Base-by-base conservation (phyloP, 495 filamentous ascomycete genomes). In the Penicillium ochrochloron region DNA sequence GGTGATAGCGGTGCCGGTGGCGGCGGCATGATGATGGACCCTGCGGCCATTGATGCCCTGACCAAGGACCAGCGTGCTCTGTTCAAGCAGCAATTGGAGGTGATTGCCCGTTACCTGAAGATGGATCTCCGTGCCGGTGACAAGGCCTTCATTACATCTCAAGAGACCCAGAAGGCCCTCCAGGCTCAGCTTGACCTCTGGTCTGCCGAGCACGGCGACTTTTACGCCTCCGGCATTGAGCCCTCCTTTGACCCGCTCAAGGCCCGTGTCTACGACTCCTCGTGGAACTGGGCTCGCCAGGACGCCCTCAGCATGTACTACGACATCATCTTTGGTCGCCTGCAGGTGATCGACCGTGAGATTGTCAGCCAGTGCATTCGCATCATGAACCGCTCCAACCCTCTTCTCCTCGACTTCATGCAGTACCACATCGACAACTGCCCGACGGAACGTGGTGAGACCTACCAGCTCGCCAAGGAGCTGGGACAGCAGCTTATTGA, bases 351-450 rank as follows among this genome's bases (percentile, higher is more conserved):
- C 14, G 95, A 99, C 70, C 91, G 95, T 56, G 95, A 99, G 77
- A 99, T 97, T 73, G 95, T 99, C 69, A 96, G 93, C 75, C 93
- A 91, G 70, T 98, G 95, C 78, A 99, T 99, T 73, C 90, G 90
- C 61, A 93, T 99, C 80, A 99, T 99, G 95, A 99, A 97, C 81
- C 90, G 94, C 31, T 96, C 95, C 27, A 99, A 97, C 71, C 96
- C 95, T 2, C 86, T 90, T 21, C 88, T 99, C 11, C 85, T 99
- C 51, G 94, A 99, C 66, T 98, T 97, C 79, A 99, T 99, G 95
- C 96, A 98, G 69, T 97, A 99, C 68, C 95, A 99, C 82, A 98
- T 99, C 75, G 96, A 99, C 72, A 93, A 97, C 81, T 98, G 95
- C 81, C 95, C 95, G 7, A 93, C 95, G 1, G 93, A 98, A 66